These are phyloP conservation scores for Schizosaccharomyces lindneri DNA, from an alignment of 805 yeast species.

Conservation along the genomic window DNA sequence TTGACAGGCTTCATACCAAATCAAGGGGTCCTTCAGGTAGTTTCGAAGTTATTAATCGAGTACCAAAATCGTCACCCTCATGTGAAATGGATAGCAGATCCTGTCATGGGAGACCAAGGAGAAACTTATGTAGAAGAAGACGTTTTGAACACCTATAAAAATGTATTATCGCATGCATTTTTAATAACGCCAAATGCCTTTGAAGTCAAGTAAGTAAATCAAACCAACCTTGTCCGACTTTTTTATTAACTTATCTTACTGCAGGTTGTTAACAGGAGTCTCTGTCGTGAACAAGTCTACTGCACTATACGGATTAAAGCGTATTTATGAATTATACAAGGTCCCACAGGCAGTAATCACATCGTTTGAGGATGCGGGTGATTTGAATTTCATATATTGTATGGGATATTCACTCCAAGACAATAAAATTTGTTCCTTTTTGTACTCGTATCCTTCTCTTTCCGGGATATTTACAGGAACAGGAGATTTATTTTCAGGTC, in stretches of 20 bases:
- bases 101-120: constrained; percentile 83
- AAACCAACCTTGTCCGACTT: neutral
- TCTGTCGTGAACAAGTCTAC: neutral
- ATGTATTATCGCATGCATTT: constrained; percentile 19
- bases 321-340: neutral
- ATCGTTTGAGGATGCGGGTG: neutral
- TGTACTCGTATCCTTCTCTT: constrained; percentile 11
- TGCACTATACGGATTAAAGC: neutral
- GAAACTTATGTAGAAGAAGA: constrained; percentile 37
- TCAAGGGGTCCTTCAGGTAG: neutral
- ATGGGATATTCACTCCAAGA: neutral
- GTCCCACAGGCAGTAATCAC: neutral
- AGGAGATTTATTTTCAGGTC: neutral
- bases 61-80: neutral
- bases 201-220: constrained; percentile 33
- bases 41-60: neutral
- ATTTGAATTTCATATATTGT: neutral
- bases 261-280: neutral
- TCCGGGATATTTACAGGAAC: neutral
- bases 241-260: neutral
- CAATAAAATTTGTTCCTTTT: constrained; percentile 9
- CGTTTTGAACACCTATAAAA: constrained; percentile 34
- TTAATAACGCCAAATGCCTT: constrained; percentile 81
- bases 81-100: constrained; percentile 31
- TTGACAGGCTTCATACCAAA: neutral